phyloP scores from a whole-genome alignment of 495 filamentous ascomycete genomes.

The Hypoxylon lienhwacheense region DNA sequence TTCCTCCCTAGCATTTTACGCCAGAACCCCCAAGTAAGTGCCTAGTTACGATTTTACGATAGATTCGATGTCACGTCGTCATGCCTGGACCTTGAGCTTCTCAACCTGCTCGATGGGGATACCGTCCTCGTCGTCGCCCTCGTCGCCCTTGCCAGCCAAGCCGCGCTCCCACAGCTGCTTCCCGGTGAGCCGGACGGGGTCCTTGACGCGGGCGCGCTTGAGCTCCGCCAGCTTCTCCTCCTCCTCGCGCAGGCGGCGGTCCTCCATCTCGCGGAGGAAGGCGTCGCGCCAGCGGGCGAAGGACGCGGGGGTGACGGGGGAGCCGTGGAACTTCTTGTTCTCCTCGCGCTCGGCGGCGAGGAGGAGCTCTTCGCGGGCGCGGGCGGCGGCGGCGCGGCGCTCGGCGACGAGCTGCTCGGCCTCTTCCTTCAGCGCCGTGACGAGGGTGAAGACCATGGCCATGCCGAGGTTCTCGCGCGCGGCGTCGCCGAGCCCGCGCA shows the following conservation, averaged over 20 bases:
- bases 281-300: slow-evolving; percentile 79
- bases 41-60: slow-evolving; percentile 4
- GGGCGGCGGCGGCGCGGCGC: slow-evolving; percentile 61
- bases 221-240: slow-evolving; percentile 76
- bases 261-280: slow-evolving; percentile 81
- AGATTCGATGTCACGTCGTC: background rate
- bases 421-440: slow-evolving; percentile 81
- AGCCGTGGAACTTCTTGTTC: slow-evolving; percentile 95
- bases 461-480: slow-evolving; percentile 92
- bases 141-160: slow-evolving; percentile 70
- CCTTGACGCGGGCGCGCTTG: slow-evolving; percentile 70
- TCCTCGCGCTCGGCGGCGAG: slow-evolving; percentile 82
- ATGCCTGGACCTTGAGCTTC: slow-evolving; percentile 63
- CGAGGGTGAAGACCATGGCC: slow-evolving; percentile 96
- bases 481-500: slow-evolving; percentile 65
- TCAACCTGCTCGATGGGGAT: slow-evolving; percentile 60
- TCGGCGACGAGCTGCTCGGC: slow-evolving; percentile 78
- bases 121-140: slow-evolving; percentile 65
- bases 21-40: slow-evolving; percentile 37
- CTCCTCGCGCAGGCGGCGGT: slow-evolving; percentile 60
- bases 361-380: slow-evolving; percentile 64
- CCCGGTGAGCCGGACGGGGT: slow-evolving; percentile 68
- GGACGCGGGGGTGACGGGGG: slow-evolving; percentile 76
- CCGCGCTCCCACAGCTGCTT: slow-evolving; percentile 84
- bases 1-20: slow-evolving; percentile 28